Percentiles rank a stretch among this genome's conserved stretches.
Conservation (phyloP, 371 early-diverging fungal species). For the Lichtheimia ramosa region DNA sequence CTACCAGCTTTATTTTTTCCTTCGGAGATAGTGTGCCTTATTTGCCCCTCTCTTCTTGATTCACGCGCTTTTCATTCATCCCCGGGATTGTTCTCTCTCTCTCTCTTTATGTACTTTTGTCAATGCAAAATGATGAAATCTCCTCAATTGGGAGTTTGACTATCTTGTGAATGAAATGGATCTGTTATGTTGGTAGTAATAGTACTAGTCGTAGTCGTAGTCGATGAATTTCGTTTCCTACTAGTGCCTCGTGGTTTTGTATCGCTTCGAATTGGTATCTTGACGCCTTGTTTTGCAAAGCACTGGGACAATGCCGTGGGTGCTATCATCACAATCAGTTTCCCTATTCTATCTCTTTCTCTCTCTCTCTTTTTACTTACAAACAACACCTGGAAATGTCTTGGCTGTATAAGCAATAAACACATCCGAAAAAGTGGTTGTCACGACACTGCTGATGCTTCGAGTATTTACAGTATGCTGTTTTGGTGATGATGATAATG, state of each 20-base stretch:
- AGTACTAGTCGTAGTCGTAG: background rate
- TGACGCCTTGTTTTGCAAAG: constrained; percentile 71
- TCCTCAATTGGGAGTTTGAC: too few species aligned
- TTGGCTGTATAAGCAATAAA: constrained; percentile 68
- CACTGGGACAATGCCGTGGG: constrained; percentile 68
- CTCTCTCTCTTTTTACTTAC: constrained; percentile 30
- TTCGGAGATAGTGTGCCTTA: too few species aligned
- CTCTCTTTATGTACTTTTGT: too few species aligned
- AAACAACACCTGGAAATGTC: constrained; percentile 67
- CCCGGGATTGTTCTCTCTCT: too few species aligned
- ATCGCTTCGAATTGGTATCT: constrained; percentile 61
- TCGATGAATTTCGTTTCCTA: background rate
- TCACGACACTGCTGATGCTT: constrained; percentile 30
- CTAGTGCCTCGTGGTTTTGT: constrained; percentile 12
- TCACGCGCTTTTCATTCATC: too few species aligned
- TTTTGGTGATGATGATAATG: too few species aligned
- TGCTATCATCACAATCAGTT: constrained; percentile 28
- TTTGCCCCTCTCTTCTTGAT: too few species aligned
- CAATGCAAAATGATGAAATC: too few species aligned
- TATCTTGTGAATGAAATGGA: too few species aligned
- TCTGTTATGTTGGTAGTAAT: background rate
- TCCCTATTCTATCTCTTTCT: too few species aligned
- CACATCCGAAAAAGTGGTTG: constrained; percentile 44
- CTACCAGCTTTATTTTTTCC: too few species aligned
- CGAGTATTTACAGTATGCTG: constrained; percentile 33